Percentiles rank a stretch among this genome's conserved stretches.
Evolutionary conservation across 345 rosid genomes (phyloP).

Genomic region (Citrus mangshanensis): DNA sequence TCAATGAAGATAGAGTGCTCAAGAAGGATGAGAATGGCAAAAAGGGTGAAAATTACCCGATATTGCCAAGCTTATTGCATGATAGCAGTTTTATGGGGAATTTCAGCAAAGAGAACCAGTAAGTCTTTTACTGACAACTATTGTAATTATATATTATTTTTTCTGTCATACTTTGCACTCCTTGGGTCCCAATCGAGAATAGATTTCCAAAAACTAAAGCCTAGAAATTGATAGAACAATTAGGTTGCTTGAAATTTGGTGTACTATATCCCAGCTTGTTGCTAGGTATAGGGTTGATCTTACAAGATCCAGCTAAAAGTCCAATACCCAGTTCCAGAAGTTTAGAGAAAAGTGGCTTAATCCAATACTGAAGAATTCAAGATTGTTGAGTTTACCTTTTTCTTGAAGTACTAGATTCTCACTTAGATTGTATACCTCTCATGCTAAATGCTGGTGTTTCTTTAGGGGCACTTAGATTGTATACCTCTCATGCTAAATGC

Average conservation of each 20-base stretch:
- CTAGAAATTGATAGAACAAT: not conserved
- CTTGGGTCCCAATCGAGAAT: not conserved
- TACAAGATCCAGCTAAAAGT: not conserved
- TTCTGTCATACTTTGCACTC: not conserved
- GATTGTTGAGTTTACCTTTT: no score
- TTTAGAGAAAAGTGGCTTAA: not conserved
- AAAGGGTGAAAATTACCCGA: conserved; percentile 50
- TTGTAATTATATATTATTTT: not conserved
- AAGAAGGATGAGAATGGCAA: conserved; percentile 52
- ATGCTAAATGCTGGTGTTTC: conserved; percentile 3
- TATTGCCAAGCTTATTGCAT: conserved; percentile 89
- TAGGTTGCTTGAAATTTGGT: not conserved
- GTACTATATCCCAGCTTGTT: not conserved
- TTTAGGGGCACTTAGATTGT: conserved; percentile 38
- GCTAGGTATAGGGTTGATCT: not conserved
- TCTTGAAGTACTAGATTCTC: not conserved
- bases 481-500: not conserved
- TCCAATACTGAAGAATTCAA: not conserved
- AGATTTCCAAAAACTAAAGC: not conserved
- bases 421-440: not conserved
- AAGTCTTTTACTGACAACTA: conserved; percentile 36
- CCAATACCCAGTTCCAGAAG: not conserved
- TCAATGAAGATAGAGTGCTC: conserved; percentile 44
- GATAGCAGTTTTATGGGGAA: conserved; percentile 40
- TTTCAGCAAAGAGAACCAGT: conserved; percentile 75